Base-by-base conservation (phyloP, 176 grass and related monocot genomes). In the Pharus latifolius region DNA sequence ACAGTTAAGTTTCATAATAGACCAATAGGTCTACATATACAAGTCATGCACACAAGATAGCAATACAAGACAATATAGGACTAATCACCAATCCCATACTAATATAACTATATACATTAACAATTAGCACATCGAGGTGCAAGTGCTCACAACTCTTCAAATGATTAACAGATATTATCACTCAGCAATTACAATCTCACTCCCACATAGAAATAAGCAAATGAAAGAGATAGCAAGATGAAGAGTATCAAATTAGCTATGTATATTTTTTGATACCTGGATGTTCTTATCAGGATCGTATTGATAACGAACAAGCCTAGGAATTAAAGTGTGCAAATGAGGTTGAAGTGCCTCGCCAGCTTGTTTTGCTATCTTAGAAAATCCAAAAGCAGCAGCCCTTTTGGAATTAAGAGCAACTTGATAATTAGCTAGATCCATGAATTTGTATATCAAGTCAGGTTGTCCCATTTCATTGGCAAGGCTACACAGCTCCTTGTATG, bases 271-370 rank as follows among this genome's bases (percentile, higher is more conserved):
- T 0, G 25, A 67, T 84, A 96, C 92, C 88, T 96, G 92, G 56
- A 97, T 91, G 77, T 97, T 97, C 74, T 97, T 97, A 82, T 97
- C 93, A 74, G 93, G 93, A 60, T 97, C 93, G 42, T 97, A 90
- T 55, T 97, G 93, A 59, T 97, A 92, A 23, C 93, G 80, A 20
- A 97, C 77, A 81, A 97, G 93, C 83, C 89, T 92, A 71, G 93
- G 93, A 79, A 97, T 92, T 80, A 97, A 85, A 80, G 89, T 65
- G 55, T 74, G 77, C 55, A 97, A 59, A 85, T 97, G 82, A 37
- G 93, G 89, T 61, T 90, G 83, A 87, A 97, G 93, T 45, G 78
- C 93, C 63, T 97, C 93, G 48, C 93, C 89, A 85, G 93, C 93
- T 78, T 97, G 89, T 78, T 92, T 90, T 59, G 93, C 93, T 79